Percentiles rank a stretch among this genome's conserved stretches.
Conservation (phyloP, 2,329 filamentous ascomycete genomes). For the Elsinoe australis region DNA sequence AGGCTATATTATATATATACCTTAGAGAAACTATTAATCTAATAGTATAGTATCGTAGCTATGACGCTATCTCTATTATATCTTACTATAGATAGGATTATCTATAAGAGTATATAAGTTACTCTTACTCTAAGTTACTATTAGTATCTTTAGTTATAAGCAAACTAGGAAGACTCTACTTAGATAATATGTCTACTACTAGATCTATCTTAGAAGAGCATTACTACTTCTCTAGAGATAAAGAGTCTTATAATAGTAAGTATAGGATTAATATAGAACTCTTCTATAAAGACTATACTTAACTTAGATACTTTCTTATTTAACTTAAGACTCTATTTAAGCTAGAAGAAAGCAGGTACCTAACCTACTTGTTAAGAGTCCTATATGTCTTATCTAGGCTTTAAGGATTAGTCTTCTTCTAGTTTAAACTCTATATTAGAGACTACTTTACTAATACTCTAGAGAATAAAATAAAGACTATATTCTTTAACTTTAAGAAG, state of each 20-base stretch:
- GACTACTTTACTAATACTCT: not conserved
- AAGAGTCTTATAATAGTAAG: not conserved
- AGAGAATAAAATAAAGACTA: not conserved
- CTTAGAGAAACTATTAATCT: not conserved
- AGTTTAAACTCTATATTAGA: not conserved
- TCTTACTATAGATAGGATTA: conserved; percentile 3
- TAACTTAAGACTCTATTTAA: not conserved
- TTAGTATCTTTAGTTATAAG: conserved; percentile 5
- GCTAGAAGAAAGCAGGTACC: not conserved
- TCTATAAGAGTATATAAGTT: conserved; percentile 6
- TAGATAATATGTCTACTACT: conserved; percentile 4
- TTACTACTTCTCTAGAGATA: not conserved
- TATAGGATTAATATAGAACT: not conserved
- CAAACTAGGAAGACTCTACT: not conserved
- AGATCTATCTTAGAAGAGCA: not conserved
- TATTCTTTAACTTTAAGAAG: not conserved
- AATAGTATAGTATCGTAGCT: not conserved
- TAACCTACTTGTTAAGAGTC: not conserved
- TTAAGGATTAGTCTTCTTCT: not conserved
- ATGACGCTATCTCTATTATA: too few species aligned
- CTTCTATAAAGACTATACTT: not conserved
- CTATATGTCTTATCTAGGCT: not conserved
- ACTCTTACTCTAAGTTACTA: conserved; percentile 6
- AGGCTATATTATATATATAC: too few species aligned
- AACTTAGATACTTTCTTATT: not conserved